Evolutionary conservation across 2,329 filamentous ascomycete species (phyloP), one percentile per base, ranked within the genome.

Genomic region (Neoarthrinium moseri): DNA sequence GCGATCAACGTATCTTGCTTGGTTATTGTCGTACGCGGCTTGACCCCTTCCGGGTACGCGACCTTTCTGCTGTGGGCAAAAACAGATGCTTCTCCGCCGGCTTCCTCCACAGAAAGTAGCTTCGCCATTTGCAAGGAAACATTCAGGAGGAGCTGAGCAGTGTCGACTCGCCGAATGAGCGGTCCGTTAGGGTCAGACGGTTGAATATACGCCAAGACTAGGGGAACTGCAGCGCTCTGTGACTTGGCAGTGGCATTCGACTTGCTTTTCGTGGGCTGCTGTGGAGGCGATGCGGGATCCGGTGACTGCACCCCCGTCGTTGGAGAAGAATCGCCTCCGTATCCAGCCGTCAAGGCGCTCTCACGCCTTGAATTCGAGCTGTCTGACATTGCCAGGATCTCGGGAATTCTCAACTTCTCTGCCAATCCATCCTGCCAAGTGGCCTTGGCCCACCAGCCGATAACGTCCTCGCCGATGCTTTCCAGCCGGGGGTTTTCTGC

Each of bases 391-490:
- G 78, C 73, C 40, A 94, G 74, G 4, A 92, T 78, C 35, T 85
- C 75, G 40, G 80, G 72, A 43, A 96, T 70, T 1, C 84, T 80
- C 6, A 97, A 75, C 66, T 95, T 96, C 42, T 87, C 81, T 1
- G 80, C 81, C 3, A 96, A 73, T 0, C 89, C 88, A 3, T 80
- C 74, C 65, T 97, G 91, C 94, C 94, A 99, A 45, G 84, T 84
- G 1, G 92, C 84, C 65, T 97, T 97, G 26, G 91, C 89, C 91
- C 91, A 96, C 87, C 89, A 96, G 6, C 91, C 91, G 13, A 97
- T 74, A 5, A 96, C 83, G 59, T 97, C 92, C 64, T 97, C 92
- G 24, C 87, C 88, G 38, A 99, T 84, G 46, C 86, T 95, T 57
- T 96, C 89, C 51, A 99, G 81, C 10, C 80, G 83, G 23, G 91